Evolutionary conservation across 78 protist genomes (phyloP).

Genomic region (Isochrysis galbana): DNA sequence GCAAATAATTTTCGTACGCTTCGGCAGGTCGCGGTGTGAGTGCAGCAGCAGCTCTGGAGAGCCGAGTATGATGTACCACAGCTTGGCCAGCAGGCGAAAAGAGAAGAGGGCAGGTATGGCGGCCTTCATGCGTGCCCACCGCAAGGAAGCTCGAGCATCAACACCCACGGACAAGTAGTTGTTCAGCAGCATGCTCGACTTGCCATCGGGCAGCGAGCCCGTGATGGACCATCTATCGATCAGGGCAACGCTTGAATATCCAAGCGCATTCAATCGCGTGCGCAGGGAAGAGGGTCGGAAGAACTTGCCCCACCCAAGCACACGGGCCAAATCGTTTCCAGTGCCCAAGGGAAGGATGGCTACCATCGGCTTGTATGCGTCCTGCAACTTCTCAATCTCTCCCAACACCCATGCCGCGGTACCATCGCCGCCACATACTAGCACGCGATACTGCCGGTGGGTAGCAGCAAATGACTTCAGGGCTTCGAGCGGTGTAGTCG

Average conservation of each 20-base stretch:
- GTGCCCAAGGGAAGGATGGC: slow-evolving; percentile 28
- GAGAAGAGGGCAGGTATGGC: not conserved
- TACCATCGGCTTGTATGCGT: not conserved
- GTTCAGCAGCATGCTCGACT: not conserved
- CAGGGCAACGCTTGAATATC: not conserved
- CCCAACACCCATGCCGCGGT: not conserved
- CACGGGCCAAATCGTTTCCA: slow-evolving; percentile 5
- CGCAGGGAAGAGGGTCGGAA: not conserved
- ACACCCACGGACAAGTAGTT: not conserved
- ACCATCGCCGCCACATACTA: slow-evolving; percentile 21
- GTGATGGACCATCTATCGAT: not conserved
- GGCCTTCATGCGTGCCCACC: not conserved
- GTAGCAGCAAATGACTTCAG: not conserved
- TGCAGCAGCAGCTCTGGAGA: not conserved
- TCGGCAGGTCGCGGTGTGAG: not conserved
- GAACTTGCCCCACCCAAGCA: not conserved
- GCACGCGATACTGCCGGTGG: not conserved
- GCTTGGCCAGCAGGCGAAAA: not conserved
- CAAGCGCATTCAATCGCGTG: not conserved
- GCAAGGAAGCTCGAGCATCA: not conserved
- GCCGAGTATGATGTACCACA: not conserved
- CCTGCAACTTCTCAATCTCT: not conserved
- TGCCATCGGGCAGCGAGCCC: not conserved
- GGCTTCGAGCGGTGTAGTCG: not conserved
- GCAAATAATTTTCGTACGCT: not conserved